Evolutionary conservation across 371 early-diverging fungal species (phyloP).

Genomic region (Choanephora cucurbitarum): DNA sequence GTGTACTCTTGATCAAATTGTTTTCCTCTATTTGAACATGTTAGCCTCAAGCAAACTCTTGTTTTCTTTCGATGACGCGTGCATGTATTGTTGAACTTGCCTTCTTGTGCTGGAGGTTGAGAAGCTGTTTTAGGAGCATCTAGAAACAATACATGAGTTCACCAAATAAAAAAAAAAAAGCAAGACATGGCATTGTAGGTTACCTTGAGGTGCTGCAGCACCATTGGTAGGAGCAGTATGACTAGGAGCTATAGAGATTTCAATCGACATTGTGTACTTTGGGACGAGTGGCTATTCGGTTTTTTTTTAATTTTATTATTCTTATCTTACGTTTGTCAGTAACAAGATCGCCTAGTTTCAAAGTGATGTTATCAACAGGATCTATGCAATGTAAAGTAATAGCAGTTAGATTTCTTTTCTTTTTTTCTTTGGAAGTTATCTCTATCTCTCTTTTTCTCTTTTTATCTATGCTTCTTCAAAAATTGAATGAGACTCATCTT

Average conservation of each 20-base stretch:
- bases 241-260: too few relatives aligned
- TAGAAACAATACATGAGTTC: too few relatives aligned
- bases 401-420: too few relatives aligned
- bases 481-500: neutral
- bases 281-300: too few relatives aligned
- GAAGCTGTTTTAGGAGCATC: slow-evolving; percentile 1
- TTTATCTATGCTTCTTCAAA: too few relatives aligned
- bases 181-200: too few relatives aligned
- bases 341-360: slow-evolving; percentile 35
- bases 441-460: neutral
- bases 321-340: slow-evolving; percentile 29
- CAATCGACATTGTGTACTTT: too few relatives aligned
- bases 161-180: too few relatives aligned
- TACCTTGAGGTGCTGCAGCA: neutral
- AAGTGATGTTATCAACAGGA: slow-evolving; percentile 32
- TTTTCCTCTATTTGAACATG: slow-evolving; percentile 1
- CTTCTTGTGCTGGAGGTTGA: neutral
- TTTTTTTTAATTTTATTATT: too few relatives aligned
- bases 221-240: neutral
- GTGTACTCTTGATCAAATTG: slow-evolving; percentile 57
- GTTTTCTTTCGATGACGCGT: too few relatives aligned
- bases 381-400: slow-evolving; percentile 4
- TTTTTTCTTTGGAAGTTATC: neutral
- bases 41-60: neutral
- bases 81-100: too few relatives aligned